Conservation (phyloP, 208 protist genomes). For the Trypanosoma scelopori region DNA sequence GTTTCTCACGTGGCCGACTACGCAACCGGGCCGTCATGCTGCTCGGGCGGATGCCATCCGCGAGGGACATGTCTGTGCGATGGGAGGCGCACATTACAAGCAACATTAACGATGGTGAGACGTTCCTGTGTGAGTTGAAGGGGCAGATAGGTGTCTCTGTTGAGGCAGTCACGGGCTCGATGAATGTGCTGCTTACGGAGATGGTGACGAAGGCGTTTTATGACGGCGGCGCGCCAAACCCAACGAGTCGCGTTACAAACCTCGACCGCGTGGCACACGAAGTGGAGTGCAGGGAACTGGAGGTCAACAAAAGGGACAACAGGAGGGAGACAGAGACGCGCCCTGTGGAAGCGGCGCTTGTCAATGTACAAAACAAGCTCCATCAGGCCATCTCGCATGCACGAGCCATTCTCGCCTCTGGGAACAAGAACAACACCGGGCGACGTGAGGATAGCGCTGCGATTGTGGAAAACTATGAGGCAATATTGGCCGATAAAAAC, state of each 20-base stretch:
- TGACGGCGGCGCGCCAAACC: conserved; percentile 44
- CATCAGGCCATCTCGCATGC: conserved; percentile 28
- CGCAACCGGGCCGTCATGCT: conserved; percentile 30
- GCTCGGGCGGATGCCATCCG: conserved; percentile 38
- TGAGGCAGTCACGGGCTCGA: conserved; percentile 37
- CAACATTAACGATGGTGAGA: conserved; percentile 8
- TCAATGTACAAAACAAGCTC: conserved; percentile 40
- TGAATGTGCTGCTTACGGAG: conserved; percentile 70
- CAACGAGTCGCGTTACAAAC: conserved; percentile 59
- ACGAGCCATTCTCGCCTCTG: conserved; percentile 4
- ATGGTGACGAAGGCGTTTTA: conserved; percentile 50
- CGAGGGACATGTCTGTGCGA: conserved; percentile 30
- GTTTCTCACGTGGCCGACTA: conserved; percentile 42
- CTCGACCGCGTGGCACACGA: conserved; percentile 61
- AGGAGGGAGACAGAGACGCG: conserved; percentile 19
- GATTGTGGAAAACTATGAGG: conserved; percentile 38
- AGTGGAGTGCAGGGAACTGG: conserved; percentile 27
- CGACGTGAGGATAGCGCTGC: conserved; percentile 20
- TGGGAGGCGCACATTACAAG: conserved; percentile 28
- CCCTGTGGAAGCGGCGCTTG: conserved; percentile 28
- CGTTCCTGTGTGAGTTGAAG: conserved; percentile 2
- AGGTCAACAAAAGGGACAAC: not conserved
- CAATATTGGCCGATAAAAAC: conserved; percentile 48
- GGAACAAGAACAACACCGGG: conserved; percentile 35
- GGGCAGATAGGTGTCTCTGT: conserved; percentile 16